Conservation (phyloP, 2,329 filamentous ascomycete species). For the Paraconiothyrium brasiliense region DNA sequence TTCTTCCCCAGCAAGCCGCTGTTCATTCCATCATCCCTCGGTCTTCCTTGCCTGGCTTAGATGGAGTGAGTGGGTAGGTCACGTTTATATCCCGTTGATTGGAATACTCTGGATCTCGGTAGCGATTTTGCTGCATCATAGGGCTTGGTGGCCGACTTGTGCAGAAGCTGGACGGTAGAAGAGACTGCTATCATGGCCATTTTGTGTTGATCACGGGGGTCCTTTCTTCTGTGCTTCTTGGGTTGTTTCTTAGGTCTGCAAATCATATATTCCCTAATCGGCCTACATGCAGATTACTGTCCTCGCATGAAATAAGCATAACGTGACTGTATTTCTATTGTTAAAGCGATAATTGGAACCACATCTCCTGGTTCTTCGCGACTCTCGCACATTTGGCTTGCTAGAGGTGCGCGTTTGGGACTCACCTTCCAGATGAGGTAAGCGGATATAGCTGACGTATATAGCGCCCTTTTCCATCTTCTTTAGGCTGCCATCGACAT, state of each 20-base stretch:
- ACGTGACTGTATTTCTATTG: neutral
- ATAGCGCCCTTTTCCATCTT: neutral
- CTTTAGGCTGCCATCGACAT: constrained; percentile 3
- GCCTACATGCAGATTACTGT: constrained; percentile 10
- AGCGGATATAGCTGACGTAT: constrained; percentile 11
- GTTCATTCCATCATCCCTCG: constrained; percentile 34
- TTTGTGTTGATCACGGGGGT: constrained; percentile 41
- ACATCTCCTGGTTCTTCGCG: neutral
- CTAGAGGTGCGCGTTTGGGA: neutral
- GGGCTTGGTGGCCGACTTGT: constrained; percentile 24
- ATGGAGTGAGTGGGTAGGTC: constrained; percentile 35
- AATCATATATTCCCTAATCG: constrained; percentile 29
- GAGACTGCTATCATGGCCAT: constrained; percentile 34
- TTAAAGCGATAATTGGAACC: neutral
- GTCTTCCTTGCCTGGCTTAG: constrained; percentile 45
- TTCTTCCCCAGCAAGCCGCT: constrained; percentile 28
- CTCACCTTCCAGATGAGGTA: constrained; percentile 12
- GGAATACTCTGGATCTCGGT: constrained; percentile 40
- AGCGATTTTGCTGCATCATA: constrained; percentile 31
- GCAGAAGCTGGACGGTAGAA: constrained; percentile 20
- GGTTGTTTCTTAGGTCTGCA: constrained; percentile 39
- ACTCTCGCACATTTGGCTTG: neutral
- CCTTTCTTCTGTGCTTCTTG: constrained; percentile 31
- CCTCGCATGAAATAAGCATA: neutral
- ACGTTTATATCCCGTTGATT: constrained; percentile 29